These are phyloP conservation scores for Diaporthe eres DNA, from an alignment of 2,329 filamentous ascomycete species.

Conservation along the genomic window DNA sequence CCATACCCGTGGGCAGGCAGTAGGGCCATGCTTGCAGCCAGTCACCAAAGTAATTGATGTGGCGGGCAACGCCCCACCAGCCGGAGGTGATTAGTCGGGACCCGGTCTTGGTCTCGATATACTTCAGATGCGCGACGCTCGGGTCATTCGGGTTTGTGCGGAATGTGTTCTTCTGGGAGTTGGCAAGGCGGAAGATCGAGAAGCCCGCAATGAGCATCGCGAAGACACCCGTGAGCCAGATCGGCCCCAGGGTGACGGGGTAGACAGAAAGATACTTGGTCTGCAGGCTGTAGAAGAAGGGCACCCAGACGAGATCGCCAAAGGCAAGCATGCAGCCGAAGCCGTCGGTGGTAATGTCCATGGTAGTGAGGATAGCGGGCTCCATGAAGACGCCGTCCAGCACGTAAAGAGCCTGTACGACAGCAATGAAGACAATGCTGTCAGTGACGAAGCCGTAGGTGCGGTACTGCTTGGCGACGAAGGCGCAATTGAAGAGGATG, in stretches of 20 bases:
- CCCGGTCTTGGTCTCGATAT: constrained; percentile 86
- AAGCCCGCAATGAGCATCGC: constrained; percentile 81
- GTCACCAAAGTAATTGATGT: constrained; percentile 97
- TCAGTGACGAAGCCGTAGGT: constrained; percentile 87
- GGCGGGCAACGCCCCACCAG: constrained; percentile 93
- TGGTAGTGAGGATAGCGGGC: constrained; percentile 89
- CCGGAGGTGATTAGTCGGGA: constrained; percentile 86
- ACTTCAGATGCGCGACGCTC: constrained; percentile 82
- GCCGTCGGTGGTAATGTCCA: constrained; percentile 93
- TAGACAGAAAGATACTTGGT: constrained; percentile 87
- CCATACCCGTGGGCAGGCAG: constrained; percentile 86
- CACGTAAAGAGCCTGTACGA: constrained; percentile 85
- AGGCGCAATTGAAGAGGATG: constrained; percentile 87
- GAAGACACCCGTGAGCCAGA: constrained; percentile 75
- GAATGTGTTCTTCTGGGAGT: constrained; percentile 96
- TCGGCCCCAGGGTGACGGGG: constrained; percentile 81
- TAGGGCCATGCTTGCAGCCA: constrained; percentile 96
- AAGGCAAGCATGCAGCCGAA: constrained; percentile 97
- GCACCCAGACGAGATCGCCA: constrained; percentile 93
- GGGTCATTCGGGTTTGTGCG: constrained; percentile 88
- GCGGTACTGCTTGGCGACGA: constrained; percentile 89
- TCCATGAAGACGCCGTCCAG: constrained; percentile 91
- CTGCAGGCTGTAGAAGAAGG: constrained; percentile 89
- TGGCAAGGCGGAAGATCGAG: constrained; percentile 92
- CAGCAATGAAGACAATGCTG: constrained; percentile 84